phyloP scores from a whole-genome alignment of 2,329 filamentous ascomycete genomes.

The Paraphaeosphaeria sporulosa region DNA sequence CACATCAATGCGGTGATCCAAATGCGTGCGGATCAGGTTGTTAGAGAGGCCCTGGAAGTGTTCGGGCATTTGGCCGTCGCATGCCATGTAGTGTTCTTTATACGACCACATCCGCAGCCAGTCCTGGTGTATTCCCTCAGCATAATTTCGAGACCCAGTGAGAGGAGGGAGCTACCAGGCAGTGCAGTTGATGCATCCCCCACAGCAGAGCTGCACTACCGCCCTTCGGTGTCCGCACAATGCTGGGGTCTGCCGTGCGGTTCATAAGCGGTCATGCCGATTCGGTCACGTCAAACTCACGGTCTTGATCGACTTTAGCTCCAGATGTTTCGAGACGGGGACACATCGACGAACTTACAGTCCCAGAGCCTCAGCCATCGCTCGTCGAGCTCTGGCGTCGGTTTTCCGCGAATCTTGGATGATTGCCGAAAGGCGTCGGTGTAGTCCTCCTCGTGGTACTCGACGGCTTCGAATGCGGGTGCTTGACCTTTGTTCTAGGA shows the following conservation, averaged over 20 bases:
- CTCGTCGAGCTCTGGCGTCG: conserved; percentile 1
- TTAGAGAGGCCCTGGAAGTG: conserved; percentile 1
- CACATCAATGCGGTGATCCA: conserved; percentile 6
- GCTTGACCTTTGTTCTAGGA: not conserved
- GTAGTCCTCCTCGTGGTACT: conserved; percentile 8
- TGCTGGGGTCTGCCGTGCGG: conserved; percentile 1
- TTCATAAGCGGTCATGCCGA: not conserved
- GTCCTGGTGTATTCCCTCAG: not conserved
- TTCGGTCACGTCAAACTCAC: conserved; percentile 3
- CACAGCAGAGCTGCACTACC: conserved; percentile 1
- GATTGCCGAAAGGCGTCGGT: not conserved
- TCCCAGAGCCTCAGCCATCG: conserved; percentile 9
- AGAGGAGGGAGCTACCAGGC: not conserved
- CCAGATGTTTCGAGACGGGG: not conserved
- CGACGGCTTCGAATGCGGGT: conserved; percentile 5
- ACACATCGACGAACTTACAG: not conserved
- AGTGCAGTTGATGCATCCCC: conserved; percentile 7
- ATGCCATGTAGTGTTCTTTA: conserved; percentile 1
- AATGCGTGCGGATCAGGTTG: not conserved
- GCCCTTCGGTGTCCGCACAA: conserved; percentile 1
- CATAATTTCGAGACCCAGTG: not conserved
- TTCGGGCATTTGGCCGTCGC: not conserved
- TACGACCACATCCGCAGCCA: conserved; percentile 10
- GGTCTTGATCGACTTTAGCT: not conserved
- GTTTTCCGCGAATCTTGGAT: not conserved